These are phyloP conservation scores for Gonapodya prolifera DNA, from an alignment of 192 early-diverging fungal species.

Conservation along the genomic window DNA sequence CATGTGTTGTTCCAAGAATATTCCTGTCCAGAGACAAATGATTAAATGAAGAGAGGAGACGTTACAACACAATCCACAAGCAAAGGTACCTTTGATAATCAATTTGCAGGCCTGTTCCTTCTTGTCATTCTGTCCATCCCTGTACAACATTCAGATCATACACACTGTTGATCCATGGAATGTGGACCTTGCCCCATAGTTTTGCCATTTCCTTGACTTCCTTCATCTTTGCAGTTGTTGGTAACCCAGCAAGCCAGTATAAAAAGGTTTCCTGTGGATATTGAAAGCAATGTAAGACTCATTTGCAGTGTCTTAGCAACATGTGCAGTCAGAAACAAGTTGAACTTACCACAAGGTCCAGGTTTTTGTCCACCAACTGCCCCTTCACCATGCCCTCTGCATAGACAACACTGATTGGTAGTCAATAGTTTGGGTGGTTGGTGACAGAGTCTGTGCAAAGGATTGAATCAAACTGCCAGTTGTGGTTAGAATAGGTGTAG, in stretches of 20 bases:
- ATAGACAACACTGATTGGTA: neutral
- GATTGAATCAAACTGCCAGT: neutral
- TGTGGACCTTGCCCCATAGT: neutral
- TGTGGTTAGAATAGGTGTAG: neutral
- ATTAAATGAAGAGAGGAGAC: neutral
- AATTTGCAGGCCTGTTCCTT: neutral
- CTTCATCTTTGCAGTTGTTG: neutral
- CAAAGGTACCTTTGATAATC: too few relatives aligned
- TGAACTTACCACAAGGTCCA: neutral
- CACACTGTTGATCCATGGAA: neutral
- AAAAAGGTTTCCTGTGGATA: neutral
- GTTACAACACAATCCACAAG: neutral
- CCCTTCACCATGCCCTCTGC: neutral
- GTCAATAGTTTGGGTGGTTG: neutral
- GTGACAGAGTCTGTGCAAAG: neutral
- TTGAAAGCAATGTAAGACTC: neutral
- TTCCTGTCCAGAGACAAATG: neutral
- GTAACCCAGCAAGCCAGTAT: neutral
- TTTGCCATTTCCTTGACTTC: neutral
- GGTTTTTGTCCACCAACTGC: neutral
- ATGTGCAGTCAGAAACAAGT: neutral
- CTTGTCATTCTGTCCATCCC: neutral
- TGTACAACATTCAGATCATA: neutral
- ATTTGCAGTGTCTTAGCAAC: neutral
- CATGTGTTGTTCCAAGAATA: neutral